phyloP scores from a whole-genome alignment of 805 yeast genomes.

The Wickerhamomyces canadensis region DNA sequence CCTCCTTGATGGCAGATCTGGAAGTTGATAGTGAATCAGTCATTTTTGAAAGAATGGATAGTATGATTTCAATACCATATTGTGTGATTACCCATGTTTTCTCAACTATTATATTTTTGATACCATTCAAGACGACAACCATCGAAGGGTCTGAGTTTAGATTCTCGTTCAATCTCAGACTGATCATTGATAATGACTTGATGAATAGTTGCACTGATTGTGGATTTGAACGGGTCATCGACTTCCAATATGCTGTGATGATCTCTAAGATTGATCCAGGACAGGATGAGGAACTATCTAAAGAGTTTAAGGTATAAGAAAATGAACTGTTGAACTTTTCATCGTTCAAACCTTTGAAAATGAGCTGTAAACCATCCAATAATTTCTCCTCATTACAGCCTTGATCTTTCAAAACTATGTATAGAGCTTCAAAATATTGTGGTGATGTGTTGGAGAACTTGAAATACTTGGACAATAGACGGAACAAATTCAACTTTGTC shows the following conservation, averaged over 20 bases:
- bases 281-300: constrained; percentile 9
- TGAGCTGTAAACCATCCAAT: constrained; percentile 17
- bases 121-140: constrained; percentile 6
- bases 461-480: constrained; percentile 22
- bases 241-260: constrained; percentile 11
- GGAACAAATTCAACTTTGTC: constrained; percentile 24
- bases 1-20: constrained; percentile 2
- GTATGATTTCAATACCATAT: constrained; percentile 52
- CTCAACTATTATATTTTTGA: constrained; percentile 41
- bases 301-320: constrained; percentile 14
- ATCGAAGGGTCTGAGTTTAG: constrained; percentile 1
- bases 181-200: constrained; percentile 13
- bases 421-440: constrained; percentile 29
- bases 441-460: constrained; percentile 11
- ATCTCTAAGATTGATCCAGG: constrained; percentile 20
- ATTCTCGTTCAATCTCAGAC: constrained; percentile 2
- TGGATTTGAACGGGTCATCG: constrained; percentile 7
- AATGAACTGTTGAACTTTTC: constrained; percentile 14
- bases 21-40: constrained; percentile 6
- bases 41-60: constrained; percentile 34
- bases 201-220: constrained; percentile 7
- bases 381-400: constrained; percentile 15
- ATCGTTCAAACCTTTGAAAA: constrained; percentile 7
- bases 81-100: constrained; percentile 59
- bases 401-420: constrained; percentile 26